Evolutionary conservation across 2,329 filamentous ascomycete genomes (phyloP).

Genomic region (Rhinocladiella similis): DNA sequence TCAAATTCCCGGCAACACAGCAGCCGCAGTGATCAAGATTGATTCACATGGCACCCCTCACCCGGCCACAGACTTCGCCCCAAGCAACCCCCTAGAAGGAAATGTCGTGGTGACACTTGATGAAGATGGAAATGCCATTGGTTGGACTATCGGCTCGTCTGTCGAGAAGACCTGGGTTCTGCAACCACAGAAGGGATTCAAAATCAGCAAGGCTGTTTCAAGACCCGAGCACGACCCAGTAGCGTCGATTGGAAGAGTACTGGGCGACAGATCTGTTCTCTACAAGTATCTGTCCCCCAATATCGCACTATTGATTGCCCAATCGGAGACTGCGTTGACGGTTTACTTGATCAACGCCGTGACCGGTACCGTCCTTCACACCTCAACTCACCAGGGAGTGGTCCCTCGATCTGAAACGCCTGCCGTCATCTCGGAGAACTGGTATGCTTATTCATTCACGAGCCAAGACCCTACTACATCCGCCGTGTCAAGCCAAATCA

Average conservation of each 20-base stretch:
- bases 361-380: slow-evolving; percentile 76
- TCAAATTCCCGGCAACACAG: slow-evolving; percentile 23
- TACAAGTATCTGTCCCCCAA: slow-evolving; percentile 98
- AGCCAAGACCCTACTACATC: slow-evolving; percentile 48
- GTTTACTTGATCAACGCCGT: slow-evolving; percentile 83
- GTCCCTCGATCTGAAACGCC: slow-evolving; percentile 73
- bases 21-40: slow-evolving; percentile 35
- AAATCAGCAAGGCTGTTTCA: slow-evolving; percentile 66
- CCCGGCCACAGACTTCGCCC: slow-evolving; percentile 31
- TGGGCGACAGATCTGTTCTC: slow-evolving; percentile 86
- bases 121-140: slow-evolving; percentile 41
- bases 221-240: slow-evolving; percentile 78
- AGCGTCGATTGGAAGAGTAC: slow-evolving; percentile 90
- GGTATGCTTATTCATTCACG: slow-evolving; percentile 79
- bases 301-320: slow-evolving; percentile 71
- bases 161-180: slow-evolving; percentile 69
- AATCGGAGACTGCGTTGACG: slow-evolving; percentile 63
- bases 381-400: slow-evolving; percentile 69
- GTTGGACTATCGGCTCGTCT: slow-evolving; percentile 42
- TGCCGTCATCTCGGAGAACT: slow-evolving; percentile 86
- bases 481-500: slow-evolving; percentile 81
- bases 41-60: slow-evolving; percentile 37
- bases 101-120: slow-evolving; percentile 44
- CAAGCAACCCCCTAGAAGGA: slow-evolving; percentile 32
- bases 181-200: slow-evolving; percentile 63